These are phyloP conservation scores for Sarocladiaceae sp. DNA, from an alignment of 2,329 filamentous ascomycete genomes.

Conservation along the genomic window DNA sequence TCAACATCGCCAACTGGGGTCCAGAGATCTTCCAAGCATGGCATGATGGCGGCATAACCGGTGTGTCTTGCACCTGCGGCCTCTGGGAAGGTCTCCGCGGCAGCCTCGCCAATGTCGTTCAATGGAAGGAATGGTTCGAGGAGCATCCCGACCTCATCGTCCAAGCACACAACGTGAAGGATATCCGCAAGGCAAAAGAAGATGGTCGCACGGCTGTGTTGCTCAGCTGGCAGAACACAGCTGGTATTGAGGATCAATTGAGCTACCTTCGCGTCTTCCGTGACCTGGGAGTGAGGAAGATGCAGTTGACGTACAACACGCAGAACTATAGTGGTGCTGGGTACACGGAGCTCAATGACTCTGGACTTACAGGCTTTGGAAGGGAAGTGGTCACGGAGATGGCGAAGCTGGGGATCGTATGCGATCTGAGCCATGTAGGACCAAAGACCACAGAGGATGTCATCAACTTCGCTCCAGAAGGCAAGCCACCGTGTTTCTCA, in stretches of 20 bases:
- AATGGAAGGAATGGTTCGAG: conserved; percentile 39
- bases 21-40: conserved; percentile 35
- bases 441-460: conserved; percentile 28
- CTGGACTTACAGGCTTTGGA: conserved; percentile 31
- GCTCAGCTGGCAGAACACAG: conserved; percentile 36
- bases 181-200: conserved; percentile 31
- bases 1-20: conserved; percentile 35
- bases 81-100: conserved; percentile 34
- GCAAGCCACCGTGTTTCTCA: conserved; percentile 35
- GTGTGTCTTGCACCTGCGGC: conserved; percentile 35
- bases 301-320: conserved; percentile 39
- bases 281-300: conserved; percentile 35
- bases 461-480: conserved; percentile 28
- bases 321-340: conserved; percentile 36
- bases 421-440: conserved; percentile 30
- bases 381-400: conserved; percentile 27
- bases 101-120: conserved; percentile 33
- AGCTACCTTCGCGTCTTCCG: conserved; percentile 34
- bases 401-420: conserved; percentile 30
- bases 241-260: conserved; percentile 34
- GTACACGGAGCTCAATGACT: conserved; percentile 32
- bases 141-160: conserved; percentile 33
- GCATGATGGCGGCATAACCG: conserved; percentile 32
- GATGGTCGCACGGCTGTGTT: conserved; percentile 32
- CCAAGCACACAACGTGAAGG: conserved; percentile 30